phyloP scores from a whole-genome alignment of 73 alveolate species.

The Loxodes magnus region DNA sequence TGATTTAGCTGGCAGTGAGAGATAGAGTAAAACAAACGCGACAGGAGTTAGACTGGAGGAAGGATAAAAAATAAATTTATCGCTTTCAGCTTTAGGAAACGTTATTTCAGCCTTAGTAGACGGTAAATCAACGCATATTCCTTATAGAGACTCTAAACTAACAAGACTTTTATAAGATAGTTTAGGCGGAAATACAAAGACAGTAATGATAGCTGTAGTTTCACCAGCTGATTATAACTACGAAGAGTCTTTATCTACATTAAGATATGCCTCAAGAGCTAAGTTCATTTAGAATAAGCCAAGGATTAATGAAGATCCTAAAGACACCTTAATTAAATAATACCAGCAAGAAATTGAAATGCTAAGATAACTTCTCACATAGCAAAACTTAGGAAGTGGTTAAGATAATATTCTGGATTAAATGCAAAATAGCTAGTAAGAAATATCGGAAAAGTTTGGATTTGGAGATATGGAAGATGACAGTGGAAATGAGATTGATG shows the following conservation, averaged over 20 bases:
- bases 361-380: slow-evolving; percentile 42
- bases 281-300: slow-evolving; percentile 76
- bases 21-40: slow-evolving; percentile 82
- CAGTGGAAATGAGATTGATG: neutral
- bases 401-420: neutral
- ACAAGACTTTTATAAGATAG: slow-evolving; percentile 69
- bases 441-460: no score
- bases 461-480: neutral
- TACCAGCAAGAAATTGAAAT: slow-evolving; percentile 77
- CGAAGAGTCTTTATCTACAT: slow-evolving; percentile 72
- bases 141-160: slow-evolving; percentile 76
- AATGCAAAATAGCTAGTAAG: neutral
- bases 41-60: slow-evolving; percentile 84
- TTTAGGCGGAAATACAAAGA: slow-evolving; percentile 79
- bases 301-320: slow-evolving; percentile 80
- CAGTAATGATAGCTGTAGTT: slow-evolving; percentile 77
- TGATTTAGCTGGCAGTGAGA: slow-evolving; percentile 91
- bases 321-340: slow-evolving; percentile 65
- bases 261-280: slow-evolving; percentile 81
- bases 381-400: slow-evolving; percentile 2
- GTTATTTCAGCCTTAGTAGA: slow-evolving; percentile 78
- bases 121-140: slow-evolving; percentile 58
- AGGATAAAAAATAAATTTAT: slow-evolving; percentile 75
- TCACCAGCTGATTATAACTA: slow-evolving; percentile 82
- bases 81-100: slow-evolving; percentile 78